Evolutionary conservation across 2,329 filamentous ascomycete species (phyloP).

Genomic region (Pseudopithomyces chartarum): DNA sequence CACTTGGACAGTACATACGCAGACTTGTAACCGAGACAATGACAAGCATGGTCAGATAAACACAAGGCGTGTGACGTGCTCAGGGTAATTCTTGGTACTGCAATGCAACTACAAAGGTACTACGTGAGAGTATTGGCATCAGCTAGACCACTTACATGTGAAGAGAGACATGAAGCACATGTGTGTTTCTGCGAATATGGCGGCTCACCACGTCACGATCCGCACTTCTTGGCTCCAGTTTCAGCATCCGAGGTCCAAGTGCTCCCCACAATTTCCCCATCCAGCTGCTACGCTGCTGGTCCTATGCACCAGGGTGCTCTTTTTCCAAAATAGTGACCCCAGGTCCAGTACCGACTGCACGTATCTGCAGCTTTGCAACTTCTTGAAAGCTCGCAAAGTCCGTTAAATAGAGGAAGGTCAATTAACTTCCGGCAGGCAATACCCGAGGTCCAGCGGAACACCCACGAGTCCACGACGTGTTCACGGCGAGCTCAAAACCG

Average conservation of each 20-base stretch:
- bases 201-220: slow-evolving; percentile 2
- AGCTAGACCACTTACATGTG: not conserved
- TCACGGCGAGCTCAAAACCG: not conserved
- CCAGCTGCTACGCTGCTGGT: not conserved
- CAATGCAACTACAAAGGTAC: not conserved
- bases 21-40: not conserved
- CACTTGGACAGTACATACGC: not conserved
- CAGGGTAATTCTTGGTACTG: not conserved
- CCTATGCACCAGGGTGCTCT: not conserved
- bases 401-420: not conserved
- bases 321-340: not conserved
- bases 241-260: not conserved
- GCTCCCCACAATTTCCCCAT: not conserved
- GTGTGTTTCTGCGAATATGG: not conserved
- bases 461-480: not conserved
- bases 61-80: not conserved
- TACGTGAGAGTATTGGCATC: not conserved
- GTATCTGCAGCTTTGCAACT: not conserved
- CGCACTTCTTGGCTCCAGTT: not conserved
- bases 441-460: slow-evolving; percentile 1
- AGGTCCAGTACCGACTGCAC: not conserved
- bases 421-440: not conserved
- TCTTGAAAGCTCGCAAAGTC: not conserved
- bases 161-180: not conserved
- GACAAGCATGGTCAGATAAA: not conserved